Evolutionary conservation across 2,329 filamentous ascomycete genomes (phyloP).

Genomic region (Diplodia seriata): DNA sequence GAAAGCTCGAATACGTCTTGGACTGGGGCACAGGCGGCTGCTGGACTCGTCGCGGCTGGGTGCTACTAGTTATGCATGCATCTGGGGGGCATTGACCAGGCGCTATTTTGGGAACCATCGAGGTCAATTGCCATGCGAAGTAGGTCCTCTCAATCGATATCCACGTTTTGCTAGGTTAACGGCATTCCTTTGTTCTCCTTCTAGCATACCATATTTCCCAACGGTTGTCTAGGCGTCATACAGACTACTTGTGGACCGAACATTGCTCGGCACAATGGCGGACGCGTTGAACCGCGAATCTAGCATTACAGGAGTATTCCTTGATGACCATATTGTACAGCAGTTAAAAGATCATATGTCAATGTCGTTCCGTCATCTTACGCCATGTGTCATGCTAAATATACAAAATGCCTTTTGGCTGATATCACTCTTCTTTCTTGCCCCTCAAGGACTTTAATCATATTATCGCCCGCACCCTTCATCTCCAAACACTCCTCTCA

Average conservation of each 20-base stretch:
- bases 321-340: neutral
- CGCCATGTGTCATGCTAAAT: neutral
- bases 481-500: neutral
- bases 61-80: neutral
- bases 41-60: neutral
- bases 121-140: slow-evolving; percentile 8
- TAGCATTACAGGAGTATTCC: neutral
- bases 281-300: neutral
- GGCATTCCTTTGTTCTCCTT: neutral
- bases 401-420: slow-evolving; percentile 7
- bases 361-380: neutral
- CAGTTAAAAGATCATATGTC: neutral
- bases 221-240: neutral
- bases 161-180: slow-evolving; percentile 16
- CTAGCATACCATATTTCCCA: neutral
- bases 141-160: slow-evolving; percentile 26
- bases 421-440: slow-evolving; percentile 10
- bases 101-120: neutral
- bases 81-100: neutral
- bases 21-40: neutral
- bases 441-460: too few relatives aligned
- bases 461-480: too few relatives aligned
- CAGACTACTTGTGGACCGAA: neutral
- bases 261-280: neutral
- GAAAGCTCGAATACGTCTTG: neutral